Percentiles rank a stretch among this genome's conserved stretches.
Conservation (phyloP, 768 basidiomycete genomes). For the Russula emetica region DNA sequence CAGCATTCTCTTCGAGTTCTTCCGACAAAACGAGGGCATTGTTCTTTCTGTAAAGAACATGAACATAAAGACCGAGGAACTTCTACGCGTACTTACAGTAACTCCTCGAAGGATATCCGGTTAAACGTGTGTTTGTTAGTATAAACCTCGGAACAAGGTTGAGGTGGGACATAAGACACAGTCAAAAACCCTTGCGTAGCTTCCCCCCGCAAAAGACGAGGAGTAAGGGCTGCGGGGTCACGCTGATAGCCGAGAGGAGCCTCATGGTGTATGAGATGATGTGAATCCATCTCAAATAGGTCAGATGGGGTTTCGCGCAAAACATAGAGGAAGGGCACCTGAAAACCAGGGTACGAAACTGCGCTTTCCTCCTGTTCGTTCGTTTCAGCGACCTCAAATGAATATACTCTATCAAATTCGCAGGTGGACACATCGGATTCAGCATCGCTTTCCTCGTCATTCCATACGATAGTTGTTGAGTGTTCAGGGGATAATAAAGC, state of each 20-base stretch:
- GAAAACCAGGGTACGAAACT: constrained; percentile 43
- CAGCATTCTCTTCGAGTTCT: constrained; percentile 6
- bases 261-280: neutral
- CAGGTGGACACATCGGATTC: constrained; percentile 38
- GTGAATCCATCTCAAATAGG: constrained; percentile 5
- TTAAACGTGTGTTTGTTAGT: neutral
- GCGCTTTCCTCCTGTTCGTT: constrained; percentile 54
- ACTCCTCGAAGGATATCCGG: constrained; percentile 1
- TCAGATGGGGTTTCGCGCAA: neutral
- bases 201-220: constrained; percentile 25
- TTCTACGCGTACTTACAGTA: neutral
- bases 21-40: constrained; percentile 5
- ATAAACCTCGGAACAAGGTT: neutral
- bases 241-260: neutral
- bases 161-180: neutral
- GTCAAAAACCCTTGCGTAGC: constrained; percentile 25
- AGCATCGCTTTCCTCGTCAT: constrained; percentile 32
- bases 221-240: neutral
- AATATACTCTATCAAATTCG: constrained; percentile 46
- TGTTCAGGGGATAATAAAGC: constrained; percentile 50
- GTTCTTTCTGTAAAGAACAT: constrained; percentile 6
- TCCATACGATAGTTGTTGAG: constrained; percentile 44
- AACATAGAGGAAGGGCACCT: constrained; percentile 33
- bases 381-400: constrained; percentile 52
- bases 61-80: neutral